These are phyloP conservation scores for Fusarium sulawesiense DNA, from an alignment of 2,329 filamentous ascomycete species.

Conservation along the genomic window DNA sequence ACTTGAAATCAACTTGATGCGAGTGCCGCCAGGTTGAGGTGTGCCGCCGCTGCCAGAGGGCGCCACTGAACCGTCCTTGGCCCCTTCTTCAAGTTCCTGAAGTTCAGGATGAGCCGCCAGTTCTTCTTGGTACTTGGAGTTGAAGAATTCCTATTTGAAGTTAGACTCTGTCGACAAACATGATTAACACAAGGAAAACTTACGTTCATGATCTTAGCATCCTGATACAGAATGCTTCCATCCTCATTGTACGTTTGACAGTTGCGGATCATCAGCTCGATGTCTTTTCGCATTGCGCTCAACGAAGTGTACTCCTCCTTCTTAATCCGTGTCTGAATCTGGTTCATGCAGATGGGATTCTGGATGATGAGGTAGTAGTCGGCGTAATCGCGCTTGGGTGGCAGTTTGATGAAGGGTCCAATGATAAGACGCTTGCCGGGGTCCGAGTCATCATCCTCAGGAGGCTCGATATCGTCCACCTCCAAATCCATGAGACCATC, in stretches of 20 bases:
- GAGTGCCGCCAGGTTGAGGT: slow-evolving; percentile 70
- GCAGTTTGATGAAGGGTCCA: slow-evolving; percentile 91
- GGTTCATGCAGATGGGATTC: slow-evolving; percentile 94
- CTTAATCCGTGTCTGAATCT: slow-evolving; percentile 95
- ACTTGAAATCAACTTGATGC: slow-evolving; percentile 75
- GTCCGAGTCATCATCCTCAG: slow-evolving; percentile 68
- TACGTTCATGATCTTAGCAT: slow-evolving; percentile 94
- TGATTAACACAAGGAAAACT: background rate
- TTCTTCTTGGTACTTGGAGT: slow-evolving; percentile 64
- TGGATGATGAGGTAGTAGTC: slow-evolving; percentile 97
- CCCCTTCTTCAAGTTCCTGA: slow-evolving; percentile 64
- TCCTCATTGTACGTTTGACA: slow-evolving; percentile 98
- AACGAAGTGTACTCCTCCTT: slow-evolving; percentile 90
- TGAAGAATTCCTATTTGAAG: slow-evolving; percentile 65
- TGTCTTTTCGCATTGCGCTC: slow-evolving; percentile 83
- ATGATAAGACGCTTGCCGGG: slow-evolving; percentile 82
- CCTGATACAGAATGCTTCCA: slow-evolving; percentile 88
- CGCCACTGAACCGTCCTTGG: slow-evolving; percentile 54
- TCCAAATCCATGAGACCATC: slow-evolving; percentile 86
- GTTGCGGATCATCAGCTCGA: slow-evolving; percentile 87
- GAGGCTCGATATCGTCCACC: slow-evolving; percentile 75
- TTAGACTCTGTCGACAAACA: slow-evolving; percentile 48
- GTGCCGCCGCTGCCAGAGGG: slow-evolving; percentile 72
- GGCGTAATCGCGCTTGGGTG: slow-evolving; percentile 87
- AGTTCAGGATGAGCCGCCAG: slow-evolving; percentile 66